Base-by-base conservation (phyloP, 352 stramenopile species). In the Phytophthora palmivora region DNA sequence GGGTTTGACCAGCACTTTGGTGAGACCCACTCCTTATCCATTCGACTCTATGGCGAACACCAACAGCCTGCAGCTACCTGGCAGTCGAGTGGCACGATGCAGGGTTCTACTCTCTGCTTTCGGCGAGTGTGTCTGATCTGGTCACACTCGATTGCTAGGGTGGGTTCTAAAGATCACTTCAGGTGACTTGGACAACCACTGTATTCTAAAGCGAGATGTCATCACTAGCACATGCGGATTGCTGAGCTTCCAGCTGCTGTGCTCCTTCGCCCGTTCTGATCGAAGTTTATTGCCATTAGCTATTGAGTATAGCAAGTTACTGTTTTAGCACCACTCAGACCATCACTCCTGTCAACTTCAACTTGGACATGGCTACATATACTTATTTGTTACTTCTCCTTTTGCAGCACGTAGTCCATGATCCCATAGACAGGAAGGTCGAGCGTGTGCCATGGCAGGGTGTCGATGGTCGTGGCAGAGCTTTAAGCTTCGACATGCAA, bases 321-420 rank as follows among this genome's bases (percentile, higher is more conserved):
- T n/a, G n/a, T n/a, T n/a, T n/a, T n/a, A n/a, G 33, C 21, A 62
- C 32, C 32, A 45, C 1, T 34, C 14, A 24, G 41, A 67, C 58
- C 48, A 67, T 55, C 58, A 67, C 30, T 61, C 50, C 19, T 12
- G 14, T 12, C 18, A 55, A 67, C 58, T 67, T 67, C 58, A 61
- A 60, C 21, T 61, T 57, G 14, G 10, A 60, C 30, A 53, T 47
- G 42, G 53, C 10, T 61, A 53, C 53, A 53, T 49, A 6, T 36
- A 49, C 22, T 51, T 8, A 32, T 28, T 9, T 22, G 15, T 10
- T 52, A 39, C n/a, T 39, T 24, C 8, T 26, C 52, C 41, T 46
- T 24, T 57, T 62, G 6, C 42, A 37, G 46, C 37, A 18, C 15
- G n/a, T n/a, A 39, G 38, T 32, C 56, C 56, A 58, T 3, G 46